Conservation (phyloP, 176 grass and related monocot genomes). For the Metroxylon sagu region DNA sequence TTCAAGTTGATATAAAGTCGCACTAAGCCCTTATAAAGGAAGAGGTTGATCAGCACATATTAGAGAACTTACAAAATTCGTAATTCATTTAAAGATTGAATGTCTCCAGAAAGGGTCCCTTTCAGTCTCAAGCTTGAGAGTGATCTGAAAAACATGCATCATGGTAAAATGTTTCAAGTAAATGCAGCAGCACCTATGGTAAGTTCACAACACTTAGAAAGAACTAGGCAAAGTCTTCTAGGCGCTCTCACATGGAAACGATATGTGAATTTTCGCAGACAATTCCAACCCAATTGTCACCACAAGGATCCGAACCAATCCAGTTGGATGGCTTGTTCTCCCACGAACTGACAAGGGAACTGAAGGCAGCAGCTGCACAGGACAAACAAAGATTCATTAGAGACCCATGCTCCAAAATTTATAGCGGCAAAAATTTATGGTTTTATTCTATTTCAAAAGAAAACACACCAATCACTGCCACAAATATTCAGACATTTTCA, state of each 20-base stretch:
- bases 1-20: no score
- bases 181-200: background rate
- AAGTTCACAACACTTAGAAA: background rate
- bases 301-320: constrained; percentile 56
- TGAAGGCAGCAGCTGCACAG: constrained; percentile 42
- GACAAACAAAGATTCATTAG: background rate
- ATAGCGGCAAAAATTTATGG: no score
- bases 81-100: constrained; percentile 42
- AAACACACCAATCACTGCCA: no score
- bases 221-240: constrained; percentile 2
- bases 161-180: background rate
- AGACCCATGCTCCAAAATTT: background rate
- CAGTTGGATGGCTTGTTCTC: constrained; percentile 49
- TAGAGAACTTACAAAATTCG: constrained; percentile 38
- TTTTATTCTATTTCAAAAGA: no score
- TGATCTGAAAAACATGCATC: constrained; percentile 25
- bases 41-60: background rate
- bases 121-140: constrained; percentile 51
- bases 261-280: constrained; percentile 25
- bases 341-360: constrained; percentile 33
- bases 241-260: constrained; percentile 36
- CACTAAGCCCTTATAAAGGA: no score
- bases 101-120: constrained; percentile 66
- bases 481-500: no score
- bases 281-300: constrained; percentile 59